Conservation (phyloP, 2,329 filamentous ascomycete species). For the Curvularia sp. region DNA sequence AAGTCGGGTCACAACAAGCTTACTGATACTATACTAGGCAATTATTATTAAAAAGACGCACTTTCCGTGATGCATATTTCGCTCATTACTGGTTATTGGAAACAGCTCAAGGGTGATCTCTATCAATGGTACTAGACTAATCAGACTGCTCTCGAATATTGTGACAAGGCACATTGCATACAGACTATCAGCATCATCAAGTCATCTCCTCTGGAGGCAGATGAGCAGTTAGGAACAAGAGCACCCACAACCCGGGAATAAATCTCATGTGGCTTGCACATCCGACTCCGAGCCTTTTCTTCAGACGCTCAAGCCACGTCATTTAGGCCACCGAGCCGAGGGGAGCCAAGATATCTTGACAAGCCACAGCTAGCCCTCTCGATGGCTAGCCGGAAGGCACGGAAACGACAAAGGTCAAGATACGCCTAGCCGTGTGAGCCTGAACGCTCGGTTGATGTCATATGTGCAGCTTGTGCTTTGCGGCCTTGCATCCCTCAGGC, state of each 20-base stretch:
- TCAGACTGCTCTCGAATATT: not conserved
- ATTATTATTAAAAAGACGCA: not conserved
- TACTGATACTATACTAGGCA: not conserved
- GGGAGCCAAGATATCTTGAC: constrained; percentile 3
- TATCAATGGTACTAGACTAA: not conserved
- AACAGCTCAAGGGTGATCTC: not conserved
- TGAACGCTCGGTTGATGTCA: constrained; percentile 24
- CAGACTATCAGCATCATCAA: not conserved
- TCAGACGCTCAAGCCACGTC: constrained; percentile 4
- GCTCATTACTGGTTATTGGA: not conserved
- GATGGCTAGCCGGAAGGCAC: constrained; percentile 24
- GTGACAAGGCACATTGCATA: not conserved
- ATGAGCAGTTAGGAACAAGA: not conserved
- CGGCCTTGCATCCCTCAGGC: constrained; percentile 17
- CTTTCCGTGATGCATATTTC: not conserved
- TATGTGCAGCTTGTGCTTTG: constrained; percentile 23
- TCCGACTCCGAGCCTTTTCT: not conserved
- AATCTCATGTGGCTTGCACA: constrained; percentile 6
- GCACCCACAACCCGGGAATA: not conserved
- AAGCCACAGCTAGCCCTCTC: constrained; percentile 9
- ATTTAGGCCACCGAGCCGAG: constrained; percentile 13
- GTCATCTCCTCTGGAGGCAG: not conserved
- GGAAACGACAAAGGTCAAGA: constrained; percentile 10
- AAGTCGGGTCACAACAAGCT: not conserved
- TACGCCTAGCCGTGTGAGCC: constrained; percentile 16